phyloP scores from a whole-genome alignment of 306 rosid species.

The Quillaja saponaria region DNA sequence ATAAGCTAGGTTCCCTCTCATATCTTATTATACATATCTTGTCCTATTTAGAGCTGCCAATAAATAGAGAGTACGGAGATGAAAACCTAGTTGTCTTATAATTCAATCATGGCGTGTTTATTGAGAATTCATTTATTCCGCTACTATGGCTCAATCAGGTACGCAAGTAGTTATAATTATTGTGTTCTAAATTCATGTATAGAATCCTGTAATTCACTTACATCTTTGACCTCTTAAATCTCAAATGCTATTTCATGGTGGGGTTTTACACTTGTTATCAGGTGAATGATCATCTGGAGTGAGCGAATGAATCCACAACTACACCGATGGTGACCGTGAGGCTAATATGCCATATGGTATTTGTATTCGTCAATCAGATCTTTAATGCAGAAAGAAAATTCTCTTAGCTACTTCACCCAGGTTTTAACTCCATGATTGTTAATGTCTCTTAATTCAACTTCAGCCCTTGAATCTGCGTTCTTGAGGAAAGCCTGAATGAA shows the following conservation, averaged over 20 bases:
- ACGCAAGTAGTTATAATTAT: too few species aligned
- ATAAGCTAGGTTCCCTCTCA: too few species aligned
- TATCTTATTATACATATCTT: too few species aligned
- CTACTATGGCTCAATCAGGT: too few species aligned
- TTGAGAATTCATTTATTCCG: too few species aligned
- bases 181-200: too few species aligned
- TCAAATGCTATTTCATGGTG: neutral
- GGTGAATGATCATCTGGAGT: neutral
- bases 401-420: neutral
- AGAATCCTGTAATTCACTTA: neutral
- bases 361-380: neutral
- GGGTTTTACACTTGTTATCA: neutral
- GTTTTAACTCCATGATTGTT: neutral
- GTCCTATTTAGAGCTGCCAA: too few species aligned
- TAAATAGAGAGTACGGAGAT: too few species aligned
- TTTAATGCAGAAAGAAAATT: neutral
- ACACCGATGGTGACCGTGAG: too few species aligned
- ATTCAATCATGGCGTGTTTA: too few species aligned
- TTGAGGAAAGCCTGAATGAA: neutral
- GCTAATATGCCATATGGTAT: too few species aligned
- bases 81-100: too few species aligned
- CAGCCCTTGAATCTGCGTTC: neutral
- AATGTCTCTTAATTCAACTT: neutral
- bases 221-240: constrained; percentile 13
- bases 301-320: neutral